phyloP scores from a whole-genome alignment of 257 asterid genomes.

The Avicennia marina region DNA sequence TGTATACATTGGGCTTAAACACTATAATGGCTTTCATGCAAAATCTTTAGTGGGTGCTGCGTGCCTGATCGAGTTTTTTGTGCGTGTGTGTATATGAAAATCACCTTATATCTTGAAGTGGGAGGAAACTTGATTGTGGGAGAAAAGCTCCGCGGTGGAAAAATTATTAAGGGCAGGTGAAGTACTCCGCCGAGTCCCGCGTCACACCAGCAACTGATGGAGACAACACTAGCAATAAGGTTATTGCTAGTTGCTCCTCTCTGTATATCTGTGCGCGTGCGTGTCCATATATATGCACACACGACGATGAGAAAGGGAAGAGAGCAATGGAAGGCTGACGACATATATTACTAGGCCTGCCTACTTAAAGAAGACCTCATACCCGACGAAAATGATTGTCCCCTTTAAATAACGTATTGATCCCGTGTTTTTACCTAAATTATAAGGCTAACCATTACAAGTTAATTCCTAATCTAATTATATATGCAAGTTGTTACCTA shows the following conservation, averaged over 20 bases:
- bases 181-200: conserved; percentile 30
- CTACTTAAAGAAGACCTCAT: conserved; percentile 29
- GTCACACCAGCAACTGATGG: conserved; percentile 54
- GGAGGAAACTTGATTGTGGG: conserved; percentile 31
- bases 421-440: no score
- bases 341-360: conserved; percentile 19
- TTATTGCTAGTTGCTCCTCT: not conserved
- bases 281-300: not conserved
- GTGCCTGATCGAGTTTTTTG: no score
- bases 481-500: no score
- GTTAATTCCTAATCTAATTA: no score
- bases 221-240: conserved; percentile 20
- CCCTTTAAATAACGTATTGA: no score
- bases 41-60: not conserved
- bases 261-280: not conserved
- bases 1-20: not conserved
- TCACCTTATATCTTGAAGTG: conserved; percentile 33
- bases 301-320: conserved; percentile 17
- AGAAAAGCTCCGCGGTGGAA: conserved; percentile 28
- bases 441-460: no score
- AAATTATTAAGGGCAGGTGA: conserved; percentile 47
- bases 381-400: conserved; percentile 29
- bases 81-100: not conserved
- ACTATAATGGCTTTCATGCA: not conserved
- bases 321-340: not conserved